Evolutionary conservation across 1,284 basidiomycete species (phyloP), one percentile per base, ranked within the genome.

Genomic region (Crocinoboletus sp.): DNA sequence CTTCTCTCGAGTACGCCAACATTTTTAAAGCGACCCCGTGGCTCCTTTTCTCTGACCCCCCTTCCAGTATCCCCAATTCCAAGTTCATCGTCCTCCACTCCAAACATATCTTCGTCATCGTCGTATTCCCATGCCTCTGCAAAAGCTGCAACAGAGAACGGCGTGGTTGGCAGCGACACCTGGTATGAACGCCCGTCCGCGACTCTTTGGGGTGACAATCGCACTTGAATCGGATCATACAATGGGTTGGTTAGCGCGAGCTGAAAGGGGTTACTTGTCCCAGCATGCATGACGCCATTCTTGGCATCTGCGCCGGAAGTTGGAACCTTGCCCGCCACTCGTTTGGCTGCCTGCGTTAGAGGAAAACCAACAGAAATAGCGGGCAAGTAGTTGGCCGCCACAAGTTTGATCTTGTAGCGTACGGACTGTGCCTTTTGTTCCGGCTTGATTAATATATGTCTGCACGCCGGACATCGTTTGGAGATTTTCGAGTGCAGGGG

Each of bases 111-210:
- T 50, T 91, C 90, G 38, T 92, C 89, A 42, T 94, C 89, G 38
- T 95, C 93, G 52, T 94, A 95, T 63, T 94, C 93, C 93, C 91
- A 95, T 30, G 89, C 90, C 61, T 96, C 94, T 23, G 91, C 91
- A 58, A 88, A 91, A 1, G 93, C 86, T 12, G 86, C 84, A 30
- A 96, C 80, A 1, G 86, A 76, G 60, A 96, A 94, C 10, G 83
- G 70, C 0, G 78, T 69, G 7, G 80, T 81, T 0, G 89, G 88
- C 2, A 95, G 69, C 15, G 84, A 82, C 5, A 94, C 73, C 2
- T 82, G 83, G 57, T 88, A 92, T 7, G 61, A 59, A 30, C 58
- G 61, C 30, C 66, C 64, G 23, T 73, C 73, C 3, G 64, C 64
- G 19, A 69, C 56, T 45, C 80, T 71, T 57, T 90, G 84, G 15